Evolutionary conservation across 306 rosid genomes (phyloP).

Genomic region (Cercis canadensis): DNA sequence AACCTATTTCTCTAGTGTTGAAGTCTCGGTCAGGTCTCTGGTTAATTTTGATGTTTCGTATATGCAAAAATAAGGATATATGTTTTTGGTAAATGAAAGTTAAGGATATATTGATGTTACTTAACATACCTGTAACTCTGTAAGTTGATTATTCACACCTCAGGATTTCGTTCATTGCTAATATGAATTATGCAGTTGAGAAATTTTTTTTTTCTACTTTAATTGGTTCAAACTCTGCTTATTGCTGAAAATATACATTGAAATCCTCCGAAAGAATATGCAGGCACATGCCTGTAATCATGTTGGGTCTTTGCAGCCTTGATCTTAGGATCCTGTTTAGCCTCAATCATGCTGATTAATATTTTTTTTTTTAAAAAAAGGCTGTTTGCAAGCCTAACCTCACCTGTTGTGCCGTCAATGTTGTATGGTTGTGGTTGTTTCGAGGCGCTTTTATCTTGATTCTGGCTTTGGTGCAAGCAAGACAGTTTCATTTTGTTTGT

Average conservation of each 20-base stretch:
- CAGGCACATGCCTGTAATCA: too few relatives aligned
- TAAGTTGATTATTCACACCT: not conserved
- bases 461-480: not conserved
- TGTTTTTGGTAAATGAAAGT: not conserved
- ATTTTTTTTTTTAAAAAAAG: too few relatives aligned
- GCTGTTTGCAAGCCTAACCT: not conserved
- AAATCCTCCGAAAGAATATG: too few relatives aligned
- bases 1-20: slow-evolving; percentile 10
- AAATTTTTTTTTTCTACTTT: too few relatives aligned
- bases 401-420: not conserved
- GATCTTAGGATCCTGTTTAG: too few relatives aligned
- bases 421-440: not conserved
- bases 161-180: slow-evolving; percentile 4
- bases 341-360: too few relatives aligned
- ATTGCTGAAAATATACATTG: too few relatives aligned
- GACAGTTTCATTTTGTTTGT: not conserved
- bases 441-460: not conserved
- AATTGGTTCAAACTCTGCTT: too few relatives aligned
- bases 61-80: not conserved
- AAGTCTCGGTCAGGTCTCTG: slow-evolving; percentile 2
- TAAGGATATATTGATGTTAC: too few relatives aligned
- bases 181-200: not conserved
- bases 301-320: too few relatives aligned
- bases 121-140: too few relatives aligned
- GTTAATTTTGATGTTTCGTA: slow-evolving; percentile 21